Base-by-base conservation (phyloP, 2,329 filamentous ascomycete species). In the Ramularia collo-cygni region DNA sequence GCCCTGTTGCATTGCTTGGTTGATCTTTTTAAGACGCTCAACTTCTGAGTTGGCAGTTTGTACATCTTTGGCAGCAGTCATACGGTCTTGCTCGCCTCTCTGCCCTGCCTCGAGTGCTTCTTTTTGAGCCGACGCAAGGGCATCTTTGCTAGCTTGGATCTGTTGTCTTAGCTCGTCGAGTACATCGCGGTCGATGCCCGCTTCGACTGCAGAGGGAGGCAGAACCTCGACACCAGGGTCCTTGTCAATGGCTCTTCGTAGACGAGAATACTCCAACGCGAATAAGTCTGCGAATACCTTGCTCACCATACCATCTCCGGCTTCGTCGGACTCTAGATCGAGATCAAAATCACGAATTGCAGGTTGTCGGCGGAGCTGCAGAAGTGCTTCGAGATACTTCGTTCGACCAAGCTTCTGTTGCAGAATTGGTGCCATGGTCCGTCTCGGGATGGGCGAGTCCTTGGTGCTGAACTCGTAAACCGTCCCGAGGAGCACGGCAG, bases 381-480 rank as follows among this genome's bases (percentile, higher is more conserved):
- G 78, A 28, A 98, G 73, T 46, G 81, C 81, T 61, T 93, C 84
- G 40, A 93, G 77, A 58, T 95, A 98, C 54, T 82, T 81, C 53
- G 95, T 88, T 51, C 89, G 80, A 28, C 88, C 86, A 54, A 96
- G 75, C 42, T 82, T 79, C 31, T 82, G 79, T 18, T 77, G 72
- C 26, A 98, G 70, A 18, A 95, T 75, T 16, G 83, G 79, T 55
- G 94, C 85, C 31, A 98, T 68, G 8, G 83, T 89, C 16, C 79
- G 73, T 45, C 92, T 76, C 4, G 90, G 77, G 37, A 98, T 82
- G 0, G 92, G 87, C 0, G 90, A 96, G 63, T 98, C 92, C 59
- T 94, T 95, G 0, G 90, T 95, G 8, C 90, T 96, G 57, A 96
- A 98, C 57, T 98, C 92, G 60, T 96, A 98, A 4, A 92, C 75